These are phyloP conservation scores for Centrapalus pauciflorus DNA, from an alignment of 129 eudicot genomes.

Conservation along the genomic window DNA sequence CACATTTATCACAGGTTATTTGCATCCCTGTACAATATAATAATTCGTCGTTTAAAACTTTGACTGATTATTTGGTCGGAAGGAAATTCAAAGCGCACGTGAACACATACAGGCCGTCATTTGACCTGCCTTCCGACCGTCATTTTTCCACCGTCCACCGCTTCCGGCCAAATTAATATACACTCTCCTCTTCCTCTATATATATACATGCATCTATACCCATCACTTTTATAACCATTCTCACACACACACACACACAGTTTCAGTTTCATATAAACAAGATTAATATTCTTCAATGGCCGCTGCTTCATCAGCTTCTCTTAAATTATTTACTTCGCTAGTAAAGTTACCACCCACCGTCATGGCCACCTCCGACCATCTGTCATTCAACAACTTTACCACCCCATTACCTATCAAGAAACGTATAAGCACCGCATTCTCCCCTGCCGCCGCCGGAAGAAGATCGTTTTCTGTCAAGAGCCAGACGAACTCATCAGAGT, in stretches of 20 bases:
- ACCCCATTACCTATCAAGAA: too few species aligned
- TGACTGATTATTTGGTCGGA: too few species aligned
- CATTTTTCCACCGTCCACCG: constrained; percentile 12
- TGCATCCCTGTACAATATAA: too few species aligned
- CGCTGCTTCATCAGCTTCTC: constrained; percentile 42
- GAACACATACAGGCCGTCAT: too few species aligned
- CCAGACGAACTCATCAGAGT: constrained; percentile 36
- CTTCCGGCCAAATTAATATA: background rate
- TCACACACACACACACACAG: background rate
- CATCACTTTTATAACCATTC: too few species aligned
- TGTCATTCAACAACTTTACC: constrained; percentile 20
- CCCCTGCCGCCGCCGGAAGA: background rate
- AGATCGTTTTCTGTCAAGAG: constrained; percentile 40
- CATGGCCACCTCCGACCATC: constrained; percentile 4
- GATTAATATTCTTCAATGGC: constrained; percentile 21
- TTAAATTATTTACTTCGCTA: constrained; percentile 29
- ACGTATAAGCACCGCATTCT: too few species aligned
- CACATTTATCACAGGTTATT: too few species aligned
- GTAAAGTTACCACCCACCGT: constrained; percentile 28
- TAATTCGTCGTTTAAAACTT: too few species aligned
- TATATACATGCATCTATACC: background rate
- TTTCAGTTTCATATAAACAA: background rate
- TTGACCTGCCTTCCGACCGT: too few species aligned
- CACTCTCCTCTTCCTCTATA: background rate
- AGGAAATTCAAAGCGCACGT: too few species aligned